Conservation (phyloP, 371 early-diverging fungal species). For the Mortierella sp. region DNA sequence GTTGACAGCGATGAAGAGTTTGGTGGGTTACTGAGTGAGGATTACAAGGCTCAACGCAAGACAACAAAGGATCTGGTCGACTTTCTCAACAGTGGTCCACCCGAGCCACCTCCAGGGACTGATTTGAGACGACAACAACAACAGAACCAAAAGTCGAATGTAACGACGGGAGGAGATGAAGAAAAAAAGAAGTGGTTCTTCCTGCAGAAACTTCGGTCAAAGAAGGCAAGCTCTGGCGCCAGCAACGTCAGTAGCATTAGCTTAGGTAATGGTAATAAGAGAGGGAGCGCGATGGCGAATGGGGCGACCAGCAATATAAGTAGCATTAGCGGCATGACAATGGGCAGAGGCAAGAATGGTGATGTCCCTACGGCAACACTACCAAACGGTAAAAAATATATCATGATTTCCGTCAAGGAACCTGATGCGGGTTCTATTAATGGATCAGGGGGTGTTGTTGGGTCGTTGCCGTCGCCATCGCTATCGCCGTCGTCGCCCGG, state of each 20-base stretch:
- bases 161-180: constrained; percentile 12
- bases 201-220: constrained; percentile 26
- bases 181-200: constrained; percentile 39
- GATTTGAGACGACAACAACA: neutral
- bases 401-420: constrained; percentile 49
- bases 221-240: constrained; percentile 19
- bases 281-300: constrained; percentile 13
- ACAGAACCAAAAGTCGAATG: neutral
- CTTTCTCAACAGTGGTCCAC: constrained; percentile 42
- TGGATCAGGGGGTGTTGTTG: neutral
- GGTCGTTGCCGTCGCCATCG: neutral
- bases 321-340: neutral
- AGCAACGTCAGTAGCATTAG: neutral
- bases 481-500: no score
- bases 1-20: constrained; percentile 31
- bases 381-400: constrained; percentile 43
- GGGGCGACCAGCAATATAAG: constrained; percentile 17
- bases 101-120: constrained; percentile 2
- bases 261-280: neutral
- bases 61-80: constrained; percentile 45
- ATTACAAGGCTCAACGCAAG: constrained; percentile 41
- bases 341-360: constrained; percentile 7
- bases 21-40: constrained; percentile 27
- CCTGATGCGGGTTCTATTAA: constrained; percentile 7
- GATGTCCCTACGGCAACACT: constrained; percentile 13